Conservation (phyloP, 257 asterid genomes). For the Solanum pennellii region DNA sequence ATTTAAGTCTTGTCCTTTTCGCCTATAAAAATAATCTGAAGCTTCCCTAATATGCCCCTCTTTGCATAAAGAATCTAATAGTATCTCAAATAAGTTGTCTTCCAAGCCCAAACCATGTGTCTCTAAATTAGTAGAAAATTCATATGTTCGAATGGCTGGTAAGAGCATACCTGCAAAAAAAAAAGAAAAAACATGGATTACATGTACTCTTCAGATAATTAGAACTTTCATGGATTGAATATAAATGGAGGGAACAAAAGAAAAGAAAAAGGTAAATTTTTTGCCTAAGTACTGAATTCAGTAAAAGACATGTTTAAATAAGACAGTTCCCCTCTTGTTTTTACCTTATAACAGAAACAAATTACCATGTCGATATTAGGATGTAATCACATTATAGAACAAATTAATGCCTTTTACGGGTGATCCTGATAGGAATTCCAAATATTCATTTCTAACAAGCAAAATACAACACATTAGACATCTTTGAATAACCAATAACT, state of each 20-base stretch:
- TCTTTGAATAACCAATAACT: not conserved
- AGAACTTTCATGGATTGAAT: not conserved
- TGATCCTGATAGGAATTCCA: not conserved
- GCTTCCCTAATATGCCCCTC: conserved; percentile 69
- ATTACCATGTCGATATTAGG: not conserved
- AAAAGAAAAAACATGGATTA: not conserved
- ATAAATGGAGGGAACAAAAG: not conserved
- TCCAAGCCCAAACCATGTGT: conserved; percentile 14
- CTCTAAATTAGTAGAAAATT: conserved; percentile 42
- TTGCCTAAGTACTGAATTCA: not conserved
- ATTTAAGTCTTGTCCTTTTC: conserved; percentile 28
- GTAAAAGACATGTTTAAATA: not conserved
- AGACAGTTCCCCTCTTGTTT: not conserved
- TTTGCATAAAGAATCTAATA: conserved; percentile 74
- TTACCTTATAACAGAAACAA: not conserved
- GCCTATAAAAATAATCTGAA: conserved; percentile 37
- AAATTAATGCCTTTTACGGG: not conserved
- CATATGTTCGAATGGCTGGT: conserved; percentile 58
- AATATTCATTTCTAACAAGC: not conserved
- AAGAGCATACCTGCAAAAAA: conserved; percentile 41
- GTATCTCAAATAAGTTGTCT: conserved; percentile 40
- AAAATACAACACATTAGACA: not conserved
- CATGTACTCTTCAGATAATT: not conserved
- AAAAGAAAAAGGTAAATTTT: not conserved
- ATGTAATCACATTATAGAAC: not conserved